These are phyloP conservation scores for Magnusiomyces magnusii DNA, from an alignment of 1,139 yeast genomes.

Conservation along the genomic window DNA sequence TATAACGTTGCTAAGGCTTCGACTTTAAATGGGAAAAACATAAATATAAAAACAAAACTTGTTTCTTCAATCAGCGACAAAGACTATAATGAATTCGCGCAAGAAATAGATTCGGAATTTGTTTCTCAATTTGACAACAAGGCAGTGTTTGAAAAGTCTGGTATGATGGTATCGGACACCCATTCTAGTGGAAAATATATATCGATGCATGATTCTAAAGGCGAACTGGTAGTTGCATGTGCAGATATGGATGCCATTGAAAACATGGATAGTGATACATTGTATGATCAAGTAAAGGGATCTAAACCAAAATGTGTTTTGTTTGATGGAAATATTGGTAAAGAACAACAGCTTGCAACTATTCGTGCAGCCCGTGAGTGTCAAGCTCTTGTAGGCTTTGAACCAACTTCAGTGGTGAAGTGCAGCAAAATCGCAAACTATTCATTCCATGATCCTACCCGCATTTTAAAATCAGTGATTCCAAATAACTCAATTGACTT, in stretches of 20 bases:
- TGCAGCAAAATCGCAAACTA: constrained; percentile 34
- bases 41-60: constrained; percentile 37
- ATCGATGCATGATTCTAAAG: constrained; percentile 54
- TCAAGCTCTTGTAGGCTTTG: constrained; percentile 43
- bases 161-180: constrained; percentile 33
- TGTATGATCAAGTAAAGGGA: constrained; percentile 29
- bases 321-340: constrained; percentile 63
- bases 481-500: constrained; percentile 39
- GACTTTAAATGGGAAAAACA: constrained; percentile 22
- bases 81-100: constrained; percentile 39
- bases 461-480: constrained; percentile 20
- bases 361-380: constrained; percentile 27
- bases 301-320: constrained; percentile 40
- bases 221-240: constrained; percentile 65
- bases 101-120: constrained; percentile 2
- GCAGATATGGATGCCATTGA: constrained; percentile 78
- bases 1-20: constrained; percentile 62
- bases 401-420: constrained; percentile 71
- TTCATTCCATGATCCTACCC: constrained; percentile 16
- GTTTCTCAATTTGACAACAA: constrained; percentile 35
- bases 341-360: constrained; percentile 37
- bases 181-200: constrained; percentile 60
- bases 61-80: constrained; percentile 59
- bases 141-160: constrained; percentile 36
- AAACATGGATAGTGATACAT: constrained; percentile 39